These are phyloP conservation scores for Globisporangium middletonii DNA, from an alignment of 352 stramenopile species.

Conservation along the genomic window DNA sequence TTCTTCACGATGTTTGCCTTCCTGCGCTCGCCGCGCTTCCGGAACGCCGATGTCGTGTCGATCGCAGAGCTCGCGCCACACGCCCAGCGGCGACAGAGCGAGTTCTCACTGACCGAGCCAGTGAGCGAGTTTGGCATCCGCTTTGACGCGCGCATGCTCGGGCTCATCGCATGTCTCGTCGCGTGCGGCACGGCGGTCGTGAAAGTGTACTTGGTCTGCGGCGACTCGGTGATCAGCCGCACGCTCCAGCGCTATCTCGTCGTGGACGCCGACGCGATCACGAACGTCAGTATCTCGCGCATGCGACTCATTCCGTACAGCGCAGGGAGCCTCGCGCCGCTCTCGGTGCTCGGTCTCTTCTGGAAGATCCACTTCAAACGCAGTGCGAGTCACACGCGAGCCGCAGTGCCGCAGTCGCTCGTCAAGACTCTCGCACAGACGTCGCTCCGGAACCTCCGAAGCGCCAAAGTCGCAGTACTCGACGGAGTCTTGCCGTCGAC, in stretches of 20 bases:
- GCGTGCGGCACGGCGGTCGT: not conserved
- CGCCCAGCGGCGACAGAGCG: not conserved
- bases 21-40: not conserved
- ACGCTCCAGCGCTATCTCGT: not conserved
- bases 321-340: conserved; percentile 6
- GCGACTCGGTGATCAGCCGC: not conserved
- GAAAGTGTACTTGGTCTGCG: not conserved
- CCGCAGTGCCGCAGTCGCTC: too few relatives aligned
- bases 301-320: conserved; percentile 16
- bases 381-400: not conserved
- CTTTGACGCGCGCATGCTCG: conserved; percentile 2
- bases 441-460: too few relatives aligned
- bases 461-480: not conserved
- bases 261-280: not conserved
- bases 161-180: not conserved
- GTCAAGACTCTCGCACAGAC: too few relatives aligned
- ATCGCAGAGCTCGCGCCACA: not conserved
- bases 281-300: not conserved
- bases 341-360: conserved; percentile 14
- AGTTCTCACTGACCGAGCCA: not conserved
- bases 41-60: not conserved
- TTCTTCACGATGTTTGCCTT: conserved; percentile 6
- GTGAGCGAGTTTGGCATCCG: conserved; percentile 5
- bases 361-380: conserved; percentile 6
- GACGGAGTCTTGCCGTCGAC: not conserved